Evolutionary conservation across 83 land plant genomes (phyloP), one percentile per base, ranked within the genome.

Genomic region (Picea abies): DNA sequence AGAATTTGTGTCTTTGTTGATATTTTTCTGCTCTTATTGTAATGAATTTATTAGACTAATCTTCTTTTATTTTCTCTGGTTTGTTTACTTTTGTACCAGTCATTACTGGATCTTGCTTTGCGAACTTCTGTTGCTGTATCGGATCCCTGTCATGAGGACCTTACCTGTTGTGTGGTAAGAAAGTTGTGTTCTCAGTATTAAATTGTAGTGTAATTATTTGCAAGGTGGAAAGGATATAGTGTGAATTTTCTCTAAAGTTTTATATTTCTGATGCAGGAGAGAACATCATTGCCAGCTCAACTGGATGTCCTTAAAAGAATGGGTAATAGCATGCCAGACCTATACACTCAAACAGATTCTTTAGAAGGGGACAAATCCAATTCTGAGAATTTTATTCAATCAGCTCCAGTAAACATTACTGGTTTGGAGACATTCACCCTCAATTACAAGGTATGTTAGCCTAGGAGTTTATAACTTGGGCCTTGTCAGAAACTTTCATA

Each of bases 401-500:
- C 86, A 66, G 91, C 91, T 81, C 85, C 91, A 14, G 85, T 91
- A 68, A 92, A 81, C 90, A 87, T 96, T 41, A 96, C 92, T 76
- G 99, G 99, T 37, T 84, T 98, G 67, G 99, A 98, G 82, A 96
- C 99, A 20, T 98, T 98, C 80, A 87, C 94, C 9, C 90, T 98
- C 70, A 88, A 97, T 86, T 98, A 93, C 90, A 98, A 98, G 99
- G 99, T 97, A 8, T 47, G 60, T 78, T 39, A 20, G 71, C 41
- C 15, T 11, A 3, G 11, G 41, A 41, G 83, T 68, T 83, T 56
- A 37, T 41, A n/a, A 29, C 3, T 82, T 66, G 81, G 8, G 32
- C 44, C 63, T 73, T 23, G 32, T 68, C 2, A 49, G 69, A 67
- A 32, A 26, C 26, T 20, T 7, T 63, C 64, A 5, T 12, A 29